phyloP scores from a whole-genome alignment of 345 rosid genomes.

The Cardamine occulta region DNA sequence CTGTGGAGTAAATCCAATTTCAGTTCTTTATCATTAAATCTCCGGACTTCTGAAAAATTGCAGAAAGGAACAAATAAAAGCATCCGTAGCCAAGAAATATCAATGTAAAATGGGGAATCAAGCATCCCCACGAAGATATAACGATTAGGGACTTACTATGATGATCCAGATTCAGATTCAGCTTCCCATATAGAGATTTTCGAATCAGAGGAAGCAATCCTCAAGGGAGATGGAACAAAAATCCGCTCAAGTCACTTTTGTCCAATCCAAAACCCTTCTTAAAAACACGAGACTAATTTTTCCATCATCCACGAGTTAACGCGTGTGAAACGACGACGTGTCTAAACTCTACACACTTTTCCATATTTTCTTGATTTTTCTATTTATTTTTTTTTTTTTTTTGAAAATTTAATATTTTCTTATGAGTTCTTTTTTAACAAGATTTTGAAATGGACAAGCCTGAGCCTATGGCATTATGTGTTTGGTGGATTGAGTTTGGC shows the following conservation, averaged over 20 bases:
- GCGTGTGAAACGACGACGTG: slow-evolving; percentile 39
- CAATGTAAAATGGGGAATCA: neutral
- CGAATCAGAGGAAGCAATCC: neutral
- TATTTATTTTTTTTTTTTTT: neutral
- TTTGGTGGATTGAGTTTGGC: neutral
- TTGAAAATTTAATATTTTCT: neutral
- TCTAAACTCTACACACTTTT: slow-evolving; percentile 13
- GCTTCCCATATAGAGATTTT: slow-evolving; percentile 8
- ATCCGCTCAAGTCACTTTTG: slow-evolving; percentile 2
- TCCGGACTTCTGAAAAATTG: neutral
- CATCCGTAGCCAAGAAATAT: neutral
- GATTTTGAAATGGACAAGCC: neutral
- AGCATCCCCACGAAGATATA: neutral
- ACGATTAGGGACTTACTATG: slow-evolving; percentile 22
- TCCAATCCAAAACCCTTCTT: neutral
- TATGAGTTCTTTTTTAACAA: neutral
- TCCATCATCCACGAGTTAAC: slow-evolving; percentile 30
- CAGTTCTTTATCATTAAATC: neutral
- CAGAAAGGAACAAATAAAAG: neutral
- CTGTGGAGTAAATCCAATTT: neutral
- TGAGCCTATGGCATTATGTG: neutral
- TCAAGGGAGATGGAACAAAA: neutral
- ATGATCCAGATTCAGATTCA: slow-evolving; percentile 34
- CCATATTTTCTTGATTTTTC: neutral
- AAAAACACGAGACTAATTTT: neutral